phyloP scores from a whole-genome alignment of 75 land plant species.

The Pinus tabuliformis region DNA sequence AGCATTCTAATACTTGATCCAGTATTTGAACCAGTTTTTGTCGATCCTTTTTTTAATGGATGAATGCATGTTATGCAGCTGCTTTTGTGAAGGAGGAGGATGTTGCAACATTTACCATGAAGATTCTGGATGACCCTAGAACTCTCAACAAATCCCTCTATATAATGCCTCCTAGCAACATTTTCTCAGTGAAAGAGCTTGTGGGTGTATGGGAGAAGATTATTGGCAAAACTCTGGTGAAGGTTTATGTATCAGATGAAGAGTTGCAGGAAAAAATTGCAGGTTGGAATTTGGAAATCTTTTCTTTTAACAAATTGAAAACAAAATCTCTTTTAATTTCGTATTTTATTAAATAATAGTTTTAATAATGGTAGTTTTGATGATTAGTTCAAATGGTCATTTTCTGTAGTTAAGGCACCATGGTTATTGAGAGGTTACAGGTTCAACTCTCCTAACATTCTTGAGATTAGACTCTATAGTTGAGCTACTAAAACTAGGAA shows the following conservation, averaged over 20 bases:
- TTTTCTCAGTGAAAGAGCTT: slow-evolving; percentile 34
- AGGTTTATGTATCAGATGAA: slow-evolving; percentile 24
- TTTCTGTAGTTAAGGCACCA: too few species aligned
- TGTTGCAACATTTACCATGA: slow-evolving; percentile 50
- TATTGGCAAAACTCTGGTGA: slow-evolving; percentile 33
- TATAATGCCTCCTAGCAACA: slow-evolving; percentile 47
- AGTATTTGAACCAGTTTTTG: too few species aligned
- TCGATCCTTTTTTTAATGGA: not conserved
- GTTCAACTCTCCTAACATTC: too few species aligned
- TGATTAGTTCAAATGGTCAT: too few species aligned
- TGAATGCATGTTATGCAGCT: slow-evolving; percentile 15
- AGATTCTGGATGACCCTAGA: slow-evolving; percentile 47
- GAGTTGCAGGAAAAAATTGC: slow-evolving; percentile 17
- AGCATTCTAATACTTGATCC: not conserved
- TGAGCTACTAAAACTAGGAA: too few species aligned
- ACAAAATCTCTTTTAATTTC: too few species aligned
- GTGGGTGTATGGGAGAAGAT: slow-evolving; percentile 48
- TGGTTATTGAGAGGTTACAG: too few species aligned
- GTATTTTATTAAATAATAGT: too few species aligned
- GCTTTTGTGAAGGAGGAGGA: slow-evolving; percentile 49
- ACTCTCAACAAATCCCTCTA: slow-evolving; percentile 57
- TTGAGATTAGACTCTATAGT: too few species aligned
- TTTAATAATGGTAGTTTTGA: too few species aligned
- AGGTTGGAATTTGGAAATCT: too few species aligned
- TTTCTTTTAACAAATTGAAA: too few species aligned